Evolutionary conservation across 164 flowering plant genomes (phyloP), one percentile per base, ranked within the genome.

Genomic region (Dillenia turbinata): DNA sequence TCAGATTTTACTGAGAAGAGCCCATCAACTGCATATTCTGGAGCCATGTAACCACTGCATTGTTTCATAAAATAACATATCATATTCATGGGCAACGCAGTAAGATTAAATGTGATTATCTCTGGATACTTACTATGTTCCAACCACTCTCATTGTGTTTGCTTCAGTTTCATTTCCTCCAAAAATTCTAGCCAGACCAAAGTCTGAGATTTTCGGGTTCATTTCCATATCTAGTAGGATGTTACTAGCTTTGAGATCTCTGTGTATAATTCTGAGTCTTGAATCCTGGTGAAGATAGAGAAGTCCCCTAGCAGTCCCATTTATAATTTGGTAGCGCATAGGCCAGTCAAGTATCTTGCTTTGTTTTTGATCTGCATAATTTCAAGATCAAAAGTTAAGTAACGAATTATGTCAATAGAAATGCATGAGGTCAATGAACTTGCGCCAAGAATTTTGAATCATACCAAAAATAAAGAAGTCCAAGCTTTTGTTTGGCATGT

Each of bases 41-140:
- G 88, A 1, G 85, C 58, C 85, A 81, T 83, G 43, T 85, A 85
- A 44, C 90, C 87, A 61, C 84, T 85, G 70, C 56, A 68, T n/a
- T 8, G 60, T n/a, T 58, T 48, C 49, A 52, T 44, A n/a, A 33
- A 33, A 33, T 33, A 33, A 33, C 40, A 33, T 6, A 33, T 33
- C 40, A 33, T 33, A 33, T 33, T 5, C 40, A 33, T 33, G 40
- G 40, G 45, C 45, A 16, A 46, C 10, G 43, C 15, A 33, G 6
- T 33, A 8, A 40, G 14, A 5, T 26, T 3, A 40, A 1, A n/a
- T 8, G 9, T 9, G 5, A 13, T 4, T 33, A 33, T 33, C 40
- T 4, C 40, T 40, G 14, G 14, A 19, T 22, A 59, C 79, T 59
- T 75, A 83, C 87, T 73, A 79, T 58, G 87, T 83, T 45, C 87